Base-by-base conservation (phyloP, 345 rosid genomes). In the Populus davidiana region DNA sequence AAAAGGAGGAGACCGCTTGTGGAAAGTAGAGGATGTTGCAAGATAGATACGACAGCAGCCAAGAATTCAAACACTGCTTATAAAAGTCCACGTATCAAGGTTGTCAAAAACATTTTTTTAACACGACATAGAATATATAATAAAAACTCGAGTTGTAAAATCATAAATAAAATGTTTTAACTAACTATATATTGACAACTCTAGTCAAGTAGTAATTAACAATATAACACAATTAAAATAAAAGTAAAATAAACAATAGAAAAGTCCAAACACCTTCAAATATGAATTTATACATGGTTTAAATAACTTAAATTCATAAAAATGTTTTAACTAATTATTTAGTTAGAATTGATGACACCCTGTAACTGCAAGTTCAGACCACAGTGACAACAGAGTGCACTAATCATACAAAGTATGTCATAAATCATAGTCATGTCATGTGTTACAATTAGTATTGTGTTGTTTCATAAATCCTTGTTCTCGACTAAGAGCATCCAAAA, bases 51-150 rank as follows among this genome's bases (percentile, higher is more conserved):
- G 44, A 61, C 38, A 66, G 21, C 54, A 17, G 44, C 67, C 41
- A 6, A 78, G 56, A 27, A 78, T 23, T 66, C 76, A 67, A 71
- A 25, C 14, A n/a, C 80, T 23, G 31, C 59, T 69, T 1, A 18
- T 9, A 59, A 31, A 41, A 61, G 31, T 47, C 47, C 78, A 36
- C 78, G 38, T 67, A 14, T 36, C 21, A 50, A 29, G 31, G 0
- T 33, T 33, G 5, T 33, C 4, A 4, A 33, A 33, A 33, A 33
- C 35, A 0, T 0, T 33, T 33, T 33, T 4, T 33, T 33, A 0
- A 31, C 33, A 31, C 4, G 2, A 31, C 2, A 33, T 0, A 33
- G 0, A 4, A 33, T 33, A 33, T 33, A 33, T 4, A 33, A 33
- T 33, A 33, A 4, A 33, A 33, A 33, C 5, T 33, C 0, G 5